Percentiles rank a stretch among this genome's conserved stretches.
Conservation (phyloP, 2,329 filamentous ascomycete genomes). For the Diaporthe citri region DNA sequence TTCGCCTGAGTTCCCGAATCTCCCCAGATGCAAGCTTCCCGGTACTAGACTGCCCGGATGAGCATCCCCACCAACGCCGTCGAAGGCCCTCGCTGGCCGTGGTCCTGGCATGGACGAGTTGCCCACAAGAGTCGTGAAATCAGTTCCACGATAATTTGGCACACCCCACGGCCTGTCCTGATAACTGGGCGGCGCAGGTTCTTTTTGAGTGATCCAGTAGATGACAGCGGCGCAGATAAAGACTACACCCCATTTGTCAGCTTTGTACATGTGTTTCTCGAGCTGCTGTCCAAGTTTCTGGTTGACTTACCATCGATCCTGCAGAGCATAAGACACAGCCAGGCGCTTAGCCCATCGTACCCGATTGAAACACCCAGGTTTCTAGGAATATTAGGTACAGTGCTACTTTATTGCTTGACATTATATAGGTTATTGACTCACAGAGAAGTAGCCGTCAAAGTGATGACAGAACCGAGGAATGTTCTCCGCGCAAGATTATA, state of each 20-base stretch:
- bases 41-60: constrained; percentile 8
- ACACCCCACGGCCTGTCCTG: constrained; percentile 10
- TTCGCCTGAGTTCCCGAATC: not conserved
- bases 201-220: constrained; percentile 19
- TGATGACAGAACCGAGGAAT: constrained; percentile 4
- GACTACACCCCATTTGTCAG: not conserved
- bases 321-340: constrained; percentile 20
- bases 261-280: not conserved
- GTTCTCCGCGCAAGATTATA: constrained; percentile 8
- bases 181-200: not conserved
- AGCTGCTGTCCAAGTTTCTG: no score
- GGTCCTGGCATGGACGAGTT: not conserved
- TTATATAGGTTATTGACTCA: not conserved
- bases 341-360: not conserved
- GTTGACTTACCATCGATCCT: not conserved
- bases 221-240: constrained; percentile 5
- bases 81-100: not conserved
- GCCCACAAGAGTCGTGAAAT: constrained; percentile 8
- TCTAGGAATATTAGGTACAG: not conserved
- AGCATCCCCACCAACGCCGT: not conserved
- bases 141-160: not conserved
- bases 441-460: not conserved
- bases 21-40: not conserved
- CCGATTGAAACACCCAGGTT: constrained; percentile 4
- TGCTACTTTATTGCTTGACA: not conserved